A percentile compares a stretch with the other conserved stretches of the same genome.
These are phyloP conservation scores for Toxoplasma gondii DNA, from an alignment of 169 alveolate species.

Conservation along the genomic window DNA sequence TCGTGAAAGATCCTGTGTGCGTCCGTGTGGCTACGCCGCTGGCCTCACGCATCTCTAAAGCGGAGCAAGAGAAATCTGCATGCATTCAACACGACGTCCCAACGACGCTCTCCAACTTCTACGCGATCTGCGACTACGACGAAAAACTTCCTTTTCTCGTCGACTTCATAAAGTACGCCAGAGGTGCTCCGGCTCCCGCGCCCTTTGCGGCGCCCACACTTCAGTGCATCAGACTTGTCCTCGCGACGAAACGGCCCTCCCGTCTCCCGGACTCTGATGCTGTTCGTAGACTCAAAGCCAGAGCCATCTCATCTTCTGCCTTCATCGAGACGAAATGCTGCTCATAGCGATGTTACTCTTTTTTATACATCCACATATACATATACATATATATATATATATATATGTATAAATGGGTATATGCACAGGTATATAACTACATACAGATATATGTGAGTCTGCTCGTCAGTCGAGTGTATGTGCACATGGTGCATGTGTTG, in stretches of 20 bases:
- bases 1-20: conserved; percentile 5
- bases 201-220: no score
- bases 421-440: neutral
- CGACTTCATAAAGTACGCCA: conserved; percentile 27
- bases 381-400: no score
- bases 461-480: neutral
- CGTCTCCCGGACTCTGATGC: no score
- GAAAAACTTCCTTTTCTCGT: conserved; percentile 47
- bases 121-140: neutral
- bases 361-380: neutral
- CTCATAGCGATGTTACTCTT: neutral
- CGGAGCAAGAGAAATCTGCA: neutral
- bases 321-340: no score
- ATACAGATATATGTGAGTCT: neutral
- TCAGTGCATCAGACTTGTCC: no score
- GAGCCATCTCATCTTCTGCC: no score
- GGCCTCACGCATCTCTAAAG: neutral
- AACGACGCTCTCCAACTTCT: neutral
- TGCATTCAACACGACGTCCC: conserved; percentile 47
- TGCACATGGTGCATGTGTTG: neutral
- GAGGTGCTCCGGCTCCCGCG: neutral
- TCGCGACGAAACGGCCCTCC: no score
- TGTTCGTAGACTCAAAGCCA: no score
- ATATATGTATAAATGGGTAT: no score
- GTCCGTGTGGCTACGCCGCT: neutral